phyloP scores from a whole-genome alignment of 2,329 filamentous ascomycete species.

The Pseudonectria foliicola region DNA sequence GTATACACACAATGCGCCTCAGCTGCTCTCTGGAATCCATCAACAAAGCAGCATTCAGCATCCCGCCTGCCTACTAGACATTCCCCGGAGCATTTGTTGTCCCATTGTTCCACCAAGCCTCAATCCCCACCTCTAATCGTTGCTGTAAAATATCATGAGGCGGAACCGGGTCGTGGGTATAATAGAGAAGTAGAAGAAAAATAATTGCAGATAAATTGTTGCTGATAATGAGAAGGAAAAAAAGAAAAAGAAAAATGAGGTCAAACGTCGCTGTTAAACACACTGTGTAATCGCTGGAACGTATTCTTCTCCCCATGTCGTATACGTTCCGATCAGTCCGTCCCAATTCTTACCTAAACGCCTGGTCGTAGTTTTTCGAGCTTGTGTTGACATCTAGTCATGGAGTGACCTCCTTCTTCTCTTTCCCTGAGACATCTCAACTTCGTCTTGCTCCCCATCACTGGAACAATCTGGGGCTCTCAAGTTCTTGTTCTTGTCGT shows the following conservation, averaged over 20 bases:
- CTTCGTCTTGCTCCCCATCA: conserved; percentile 35
- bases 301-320: conserved; percentile 3
- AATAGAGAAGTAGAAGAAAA: conserved; percentile 2
- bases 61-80: too few species aligned
- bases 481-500: conserved; percentile 48
- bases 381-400: conserved; percentile 4
- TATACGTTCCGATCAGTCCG: conserved; percentile 6
- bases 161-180: conserved; percentile 12
- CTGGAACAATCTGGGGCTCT: conserved; percentile 36
- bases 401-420: conserved; percentile 14
- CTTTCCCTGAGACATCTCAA: conserved; percentile 14
- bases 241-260: too few species aligned
- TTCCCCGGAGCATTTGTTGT: too few species aligned
- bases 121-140: background rate
- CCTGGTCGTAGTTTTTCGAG: conserved; percentile 4
- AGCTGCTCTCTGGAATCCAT: too few species aligned
- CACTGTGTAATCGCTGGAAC: too few species aligned
- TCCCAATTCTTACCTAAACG: conserved; percentile 9
- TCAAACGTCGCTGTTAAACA: too few species aligned
- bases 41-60: too few species aligned
- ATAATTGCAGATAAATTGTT: conserved; percentile 3
- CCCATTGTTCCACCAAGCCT: background rate
- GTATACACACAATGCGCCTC: too few species aligned
- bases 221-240: background rate
- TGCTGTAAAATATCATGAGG: conserved; percentile 4